Evolutionary conservation across 164 flowering plant species (phyloP).

Genomic region (Vitis cinerea): DNA sequence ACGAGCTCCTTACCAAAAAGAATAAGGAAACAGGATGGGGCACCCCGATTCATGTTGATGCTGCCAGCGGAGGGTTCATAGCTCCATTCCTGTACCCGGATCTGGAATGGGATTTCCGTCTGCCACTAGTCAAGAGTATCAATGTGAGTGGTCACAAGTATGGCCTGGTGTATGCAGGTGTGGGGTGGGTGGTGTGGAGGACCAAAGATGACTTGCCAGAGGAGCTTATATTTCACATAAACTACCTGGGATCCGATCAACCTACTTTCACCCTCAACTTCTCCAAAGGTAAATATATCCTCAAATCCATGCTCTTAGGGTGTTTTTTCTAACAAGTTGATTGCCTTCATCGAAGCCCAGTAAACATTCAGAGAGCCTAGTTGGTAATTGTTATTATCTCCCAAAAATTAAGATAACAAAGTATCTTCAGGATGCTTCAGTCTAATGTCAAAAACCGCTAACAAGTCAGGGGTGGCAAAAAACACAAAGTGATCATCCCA

Average conservation of each 20-base stretch:
- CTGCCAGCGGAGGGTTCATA: conserved; percentile 67
- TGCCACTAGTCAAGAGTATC: conserved; percentile 75
- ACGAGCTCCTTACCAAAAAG: conserved; percentile 55
- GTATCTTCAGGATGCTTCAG: too few species aligned
- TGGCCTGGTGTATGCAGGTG: conserved; percentile 73
- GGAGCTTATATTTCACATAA: conserved; percentile 70
- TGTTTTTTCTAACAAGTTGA: not conserved
- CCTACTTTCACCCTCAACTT: conserved; percentile 82
- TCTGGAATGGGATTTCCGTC: conserved; percentile 69
- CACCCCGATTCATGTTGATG: conserved; percentile 75
- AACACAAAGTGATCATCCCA: too few species aligned
- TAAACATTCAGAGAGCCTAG: too few species aligned
- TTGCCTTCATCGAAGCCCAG: too few species aligned
- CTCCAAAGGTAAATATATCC: conserved; percentile 52
- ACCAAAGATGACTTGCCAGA: conserved; percentile 65
- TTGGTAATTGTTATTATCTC: too few species aligned
- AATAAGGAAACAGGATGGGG: conserved; percentile 67
- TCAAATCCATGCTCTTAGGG: not conserved
- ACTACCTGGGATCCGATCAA: conserved; percentile 73
- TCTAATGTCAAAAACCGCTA: too few species aligned
- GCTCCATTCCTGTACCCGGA: conserved; percentile 62
- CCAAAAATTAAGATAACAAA: too few species aligned
- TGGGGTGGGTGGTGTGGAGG: conserved; percentile 79
- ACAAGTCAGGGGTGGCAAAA: too few species aligned
- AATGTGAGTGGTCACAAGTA: conserved; percentile 81